Evolutionary conservation across 345 rosid species (phyloP).

Genomic region (Turritis glabra): DNA sequence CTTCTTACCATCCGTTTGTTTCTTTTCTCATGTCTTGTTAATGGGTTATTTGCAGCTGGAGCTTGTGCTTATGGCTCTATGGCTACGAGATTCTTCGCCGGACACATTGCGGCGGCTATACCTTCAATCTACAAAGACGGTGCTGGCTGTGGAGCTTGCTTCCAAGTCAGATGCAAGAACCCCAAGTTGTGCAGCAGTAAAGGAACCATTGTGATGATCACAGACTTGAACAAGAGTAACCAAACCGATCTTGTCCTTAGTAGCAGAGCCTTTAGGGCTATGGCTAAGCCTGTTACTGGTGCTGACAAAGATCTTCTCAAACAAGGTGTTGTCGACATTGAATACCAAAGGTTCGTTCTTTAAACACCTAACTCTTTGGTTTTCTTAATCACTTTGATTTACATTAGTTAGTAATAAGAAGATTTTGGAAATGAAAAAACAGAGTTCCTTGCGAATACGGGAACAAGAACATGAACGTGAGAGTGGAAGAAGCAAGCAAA

Average conservation of each 20-base stretch:
- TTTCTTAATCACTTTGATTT: background rate
- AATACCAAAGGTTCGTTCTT: constrained; percentile 67
- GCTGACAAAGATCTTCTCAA: constrained; percentile 50
- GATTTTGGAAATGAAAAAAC: constrained; percentile 6
- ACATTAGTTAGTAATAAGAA: background rate
- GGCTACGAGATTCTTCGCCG: constrained; percentile 63
- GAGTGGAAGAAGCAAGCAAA: constrained; percentile 90
- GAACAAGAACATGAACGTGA: constrained; percentile 60
- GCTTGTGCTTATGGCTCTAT: constrained; percentile 85
- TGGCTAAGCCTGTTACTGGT: constrained; percentile 59
- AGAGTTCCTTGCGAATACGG: constrained; percentile 88
- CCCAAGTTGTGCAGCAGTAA: constrained; percentile 49
- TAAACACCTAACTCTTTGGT: background rate
- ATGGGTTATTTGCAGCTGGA: constrained; percentile 70
- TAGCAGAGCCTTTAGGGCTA: constrained; percentile 76
- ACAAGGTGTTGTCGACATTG: constrained; percentile 63
- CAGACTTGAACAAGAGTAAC: constrained; percentile 68
- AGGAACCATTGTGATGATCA: constrained; percentile 69
- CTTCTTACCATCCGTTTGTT: background rate
- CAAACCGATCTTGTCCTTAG: constrained; percentile 78
- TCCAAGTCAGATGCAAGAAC: constrained; percentile 86
- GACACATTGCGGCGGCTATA: constrained; percentile 70
- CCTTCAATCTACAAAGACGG: constrained; percentile 84
- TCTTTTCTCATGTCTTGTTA: constrained; percentile 31
- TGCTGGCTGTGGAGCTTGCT: constrained; percentile 89